Base-by-base conservation (phyloP, 257 asterid species). In the Gardenia jasminoides region DNA sequence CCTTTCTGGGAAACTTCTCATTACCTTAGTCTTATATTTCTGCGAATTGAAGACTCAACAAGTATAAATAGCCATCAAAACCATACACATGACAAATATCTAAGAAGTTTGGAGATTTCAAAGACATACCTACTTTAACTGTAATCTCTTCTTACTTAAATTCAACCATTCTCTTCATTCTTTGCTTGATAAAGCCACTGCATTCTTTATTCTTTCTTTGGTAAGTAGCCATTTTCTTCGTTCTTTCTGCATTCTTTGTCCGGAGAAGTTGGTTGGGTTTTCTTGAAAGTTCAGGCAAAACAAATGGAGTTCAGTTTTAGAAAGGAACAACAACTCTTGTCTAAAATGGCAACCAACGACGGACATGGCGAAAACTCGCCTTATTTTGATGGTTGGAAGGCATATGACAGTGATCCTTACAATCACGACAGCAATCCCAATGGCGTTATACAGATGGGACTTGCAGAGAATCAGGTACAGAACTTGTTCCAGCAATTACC, bases 341-440 rank as follows among this genome's bases (percentile, higher is more conserved):
- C 89, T 4, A 86, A 84, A 67, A 83, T 86, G 0, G 89, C 87
- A 13, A 83, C 82, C 19, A 72, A 36, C 48, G 87, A 83, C 77
- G 85, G 89, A 2, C 89, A 86, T 79, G 89, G 89, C 1, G 89
- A 86, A 76, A 81, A 79, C 50, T 83, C 87, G 11, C 80, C 85
- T 1, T 86, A 86, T 50, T 86, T 86, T 72, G 89, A 86, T 50
- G 89, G 89, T 31, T 86, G 89, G 89, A 86, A 86, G 65, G 89
- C 85, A n/a, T 86, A 86, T 47, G 89, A 84, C 20, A 81, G 58
- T 69, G 76, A 86, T 56, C 89, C 89, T 65, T 86, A 75, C 72
- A 83, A 81, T 54, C 52, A 83, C 16, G 68, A 22, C 6, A n/a
- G 31, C 9, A 84, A 82, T 52, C 82, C 71, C 10, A 58, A 46